Percentiles rank a stretch among this genome's conserved stretches.
Evolutionary conservation across 306 rosid species (phyloP).

Genomic region (Trifolium subterraneum): DNA sequence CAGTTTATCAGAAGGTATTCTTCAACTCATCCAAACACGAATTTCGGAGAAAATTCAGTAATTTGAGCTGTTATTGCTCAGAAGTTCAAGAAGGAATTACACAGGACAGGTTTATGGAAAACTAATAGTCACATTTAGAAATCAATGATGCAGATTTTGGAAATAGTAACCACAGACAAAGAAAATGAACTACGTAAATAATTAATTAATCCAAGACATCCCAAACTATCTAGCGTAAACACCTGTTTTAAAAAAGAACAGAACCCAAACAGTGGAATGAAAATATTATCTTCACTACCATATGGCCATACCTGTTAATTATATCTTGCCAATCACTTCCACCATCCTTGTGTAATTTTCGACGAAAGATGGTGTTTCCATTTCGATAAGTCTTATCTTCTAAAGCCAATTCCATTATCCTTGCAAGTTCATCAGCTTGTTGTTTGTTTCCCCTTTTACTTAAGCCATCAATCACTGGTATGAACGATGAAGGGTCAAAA

Average conservation of each 20-base stretch:
- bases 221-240: conserved; percentile 26
- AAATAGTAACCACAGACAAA: conserved; percentile 7
- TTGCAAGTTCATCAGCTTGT: conserved; percentile 77
- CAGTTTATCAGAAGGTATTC: neutral
- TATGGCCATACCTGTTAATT: conserved; percentile 69
- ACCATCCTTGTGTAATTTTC: conserved; percentile 47
- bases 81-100: conserved; percentile 27
- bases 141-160: conserved; percentile 33
- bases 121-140: conserved; percentile 9
- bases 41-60: conserved; percentile 28
- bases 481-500: conserved; percentile 77
- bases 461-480: conserved; percentile 84
- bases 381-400: conserved; percentile 55
- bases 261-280: conserved; percentile 9
- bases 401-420: conserved; percentile 79
- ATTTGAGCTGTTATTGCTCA: neutral
- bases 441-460: conserved; percentile 74
- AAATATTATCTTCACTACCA: conserved; percentile 28
- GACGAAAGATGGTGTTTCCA: conserved; percentile 40
- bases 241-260: conserved; percentile 20
- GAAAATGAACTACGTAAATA: conserved; percentile 7
- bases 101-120: conserved; percentile 30
- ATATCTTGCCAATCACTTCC: conserved; percentile 75
- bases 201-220: conserved; percentile 23
- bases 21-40: neutral